Base-by-base conservation (phyloP, 768 basidiomycete genomes). In the Calocybe gangraenosa region DNA sequence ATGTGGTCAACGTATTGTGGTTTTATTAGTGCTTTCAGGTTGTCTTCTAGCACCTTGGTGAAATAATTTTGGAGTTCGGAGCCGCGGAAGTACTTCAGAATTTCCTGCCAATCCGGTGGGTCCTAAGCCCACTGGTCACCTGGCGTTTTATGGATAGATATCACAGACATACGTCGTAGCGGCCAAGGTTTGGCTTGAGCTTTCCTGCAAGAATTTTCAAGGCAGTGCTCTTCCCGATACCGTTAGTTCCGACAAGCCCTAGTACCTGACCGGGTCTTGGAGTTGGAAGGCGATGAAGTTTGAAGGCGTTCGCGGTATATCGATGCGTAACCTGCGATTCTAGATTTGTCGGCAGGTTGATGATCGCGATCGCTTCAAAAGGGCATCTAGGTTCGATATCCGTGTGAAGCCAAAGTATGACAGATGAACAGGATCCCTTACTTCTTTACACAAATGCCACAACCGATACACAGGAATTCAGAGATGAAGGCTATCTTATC, bases 401-500 rank as follows among this genome's bases (percentile, higher is more conserved):
- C 20, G 25, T 17, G 21, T 44, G 13, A 34, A 32, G 45, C 38
- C 11, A 30, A 23, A 33, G 35, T 14, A 25, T 39, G 10, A 47
- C 11, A 36, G 23, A 22, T 14, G 17, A 15, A 37, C n/a, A 13
- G 9, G 28, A 19, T 42, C 23, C 70, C 86, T 63, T 60, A 96
- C 95, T 97, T 99, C 72, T 98, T 97, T 25, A 97, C 94, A 64
- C 96, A 99, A 60, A 99, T 98, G 88, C 96, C 96, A 67, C 96
- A 99, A 58, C 96, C 96, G 50, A 99, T 99, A 64, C 96, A 99
- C 44, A 99, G 75, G 64, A 95, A 93, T 65, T 99, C 96, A 20
- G 96, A 98, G 69, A 99, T 89, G 78, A 94, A 97, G 1, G 96
- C 87, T 67, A 98, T 96, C 75, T 97, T 97, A 70, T 96, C 94